phyloP scores from a whole-genome alignment of 176 grass and related monocot species.

The Elaeis guineensis region DNA sequence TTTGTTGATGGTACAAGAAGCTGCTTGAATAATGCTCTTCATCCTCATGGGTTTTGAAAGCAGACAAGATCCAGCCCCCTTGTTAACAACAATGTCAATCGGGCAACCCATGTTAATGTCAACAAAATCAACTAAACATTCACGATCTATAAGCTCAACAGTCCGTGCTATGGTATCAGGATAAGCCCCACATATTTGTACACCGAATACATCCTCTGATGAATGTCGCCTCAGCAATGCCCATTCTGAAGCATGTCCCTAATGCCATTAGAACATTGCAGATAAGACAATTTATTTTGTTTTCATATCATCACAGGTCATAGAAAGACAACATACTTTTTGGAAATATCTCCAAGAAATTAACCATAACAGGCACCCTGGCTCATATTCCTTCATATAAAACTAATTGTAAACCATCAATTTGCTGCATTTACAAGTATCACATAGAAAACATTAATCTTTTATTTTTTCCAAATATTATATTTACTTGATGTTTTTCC shows the following conservation, averaged over 20 bases:
- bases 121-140: conserved; percentile 77
- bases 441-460: too few relatives aligned
- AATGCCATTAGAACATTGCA: not conserved
- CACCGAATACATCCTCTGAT: conserved; percentile 86
- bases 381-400: too few relatives aligned
- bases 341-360: too few relatives aligned
- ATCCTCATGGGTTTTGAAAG: conserved; percentile 74
- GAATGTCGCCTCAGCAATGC: conserved; percentile 76
- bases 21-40: conserved; percentile 78
- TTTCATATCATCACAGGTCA: too few relatives aligned
- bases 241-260: conserved; percentile 98
- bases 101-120: conserved; percentile 98
- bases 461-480: too few relatives aligned
- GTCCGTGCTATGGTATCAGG: conserved; percentile 71
- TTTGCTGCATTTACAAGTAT: too few relatives aligned
- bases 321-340: too few relatives aligned
- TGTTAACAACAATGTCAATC: conserved; percentile 86
- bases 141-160: conserved; percentile 74
- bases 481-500: too few relatives aligned
- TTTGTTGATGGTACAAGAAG: conserved; percentile 44
- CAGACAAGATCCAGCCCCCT: conserved; percentile 80
- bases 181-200: conserved; percentile 87
- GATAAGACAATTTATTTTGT: too few relatives aligned
- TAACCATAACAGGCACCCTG: too few relatives aligned
- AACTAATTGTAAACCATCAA: too few relatives aligned